Base-by-base conservation (phyloP, 805 yeast genomes). In the Saccharomycopsis guyanensis region DNA sequence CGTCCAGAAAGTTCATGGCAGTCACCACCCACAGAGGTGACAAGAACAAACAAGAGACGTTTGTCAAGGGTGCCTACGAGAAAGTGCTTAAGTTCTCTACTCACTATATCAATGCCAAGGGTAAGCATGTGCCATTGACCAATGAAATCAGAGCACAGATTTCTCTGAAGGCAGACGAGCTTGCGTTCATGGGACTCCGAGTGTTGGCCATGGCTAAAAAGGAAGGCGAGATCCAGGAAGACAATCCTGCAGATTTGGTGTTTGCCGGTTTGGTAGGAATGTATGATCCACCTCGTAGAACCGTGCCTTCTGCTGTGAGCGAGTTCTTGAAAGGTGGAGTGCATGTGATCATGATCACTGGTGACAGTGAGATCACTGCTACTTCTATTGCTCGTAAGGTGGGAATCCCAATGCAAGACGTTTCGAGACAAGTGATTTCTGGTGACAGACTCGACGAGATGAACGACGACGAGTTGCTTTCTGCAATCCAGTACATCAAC, bases 261-360 rank as follows among this genome's bases (percentile, higher is more conserved):
- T 91, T 91, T 59, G 74, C 85, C 54, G 99, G 99, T 10, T 66
- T 93, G 38, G 72, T 87, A 53, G 97, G 96, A 46, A 88, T 93
- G 95, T 87, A 86, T 57, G 99, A 93, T 65, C 99, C 99, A 7
- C 99, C 99, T 47, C 78, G 98, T 58, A 83, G 89, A 7, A 80
- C 82, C 52, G 97, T 93, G 3, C 74, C 77, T 41, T 68, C 72
- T 42, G 84, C 96, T 1, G 76, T 93, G 48, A 75, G 84, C 33
- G 71, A 79, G 53, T 71, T 93, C 47, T 72, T 88, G 69, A 80
- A 80, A 58, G 96, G 97, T 52, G 96, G 97, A 38, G 98, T 93
- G 36, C 95, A 87, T 59, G 87, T 93, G n/a, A 86, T 93, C 43
- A 93, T 93, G 97, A 91, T 93, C 53, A 93, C 99, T 6, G 96